phyloP scores from a whole-genome alignment of 2,329 filamentous ascomycete genomes.

The Alternaria atra region DNA sequence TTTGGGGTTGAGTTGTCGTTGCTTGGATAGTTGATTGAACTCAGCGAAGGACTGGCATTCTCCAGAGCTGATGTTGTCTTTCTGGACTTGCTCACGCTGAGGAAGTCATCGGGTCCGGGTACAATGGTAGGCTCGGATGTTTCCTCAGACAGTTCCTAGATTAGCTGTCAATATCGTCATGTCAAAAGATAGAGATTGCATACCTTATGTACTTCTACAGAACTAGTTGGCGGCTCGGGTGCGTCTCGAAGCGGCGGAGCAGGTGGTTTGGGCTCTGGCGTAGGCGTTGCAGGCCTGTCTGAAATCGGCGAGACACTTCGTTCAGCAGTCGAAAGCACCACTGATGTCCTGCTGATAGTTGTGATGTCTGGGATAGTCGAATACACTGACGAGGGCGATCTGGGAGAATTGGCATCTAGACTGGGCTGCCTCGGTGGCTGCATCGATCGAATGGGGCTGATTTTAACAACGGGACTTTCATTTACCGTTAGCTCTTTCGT shows the following conservation, averaged over 20 bases:
- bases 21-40: neutral
- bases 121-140: neutral
- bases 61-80: neutral
- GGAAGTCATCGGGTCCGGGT: neutral
- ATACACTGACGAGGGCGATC: neutral
- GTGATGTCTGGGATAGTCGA: neutral
- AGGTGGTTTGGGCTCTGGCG: neutral
- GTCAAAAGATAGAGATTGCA: neutral
- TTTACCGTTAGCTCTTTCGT: slow-evolving; percentile 3
- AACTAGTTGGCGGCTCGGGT: neutral
- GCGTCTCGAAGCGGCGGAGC: neutral
- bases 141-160: neutral
- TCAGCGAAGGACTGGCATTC: slow-evolving; percentile 2
- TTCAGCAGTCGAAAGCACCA: neutral
- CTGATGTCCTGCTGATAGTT: neutral
- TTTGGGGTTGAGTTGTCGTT: neutral
- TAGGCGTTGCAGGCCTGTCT: neutral
- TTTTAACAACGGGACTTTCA: slow-evolving; percentile 8
- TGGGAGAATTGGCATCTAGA: neutral
- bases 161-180: neutral
- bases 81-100: neutral
- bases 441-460: slow-evolving; percentile 37
- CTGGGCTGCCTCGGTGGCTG: slow-evolving; percentile 26
- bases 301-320: neutral
- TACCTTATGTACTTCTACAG: neutral